Conservation (phyloP, 2,329 filamentous ascomycete species). For the Sporothrix phasma region DNA sequence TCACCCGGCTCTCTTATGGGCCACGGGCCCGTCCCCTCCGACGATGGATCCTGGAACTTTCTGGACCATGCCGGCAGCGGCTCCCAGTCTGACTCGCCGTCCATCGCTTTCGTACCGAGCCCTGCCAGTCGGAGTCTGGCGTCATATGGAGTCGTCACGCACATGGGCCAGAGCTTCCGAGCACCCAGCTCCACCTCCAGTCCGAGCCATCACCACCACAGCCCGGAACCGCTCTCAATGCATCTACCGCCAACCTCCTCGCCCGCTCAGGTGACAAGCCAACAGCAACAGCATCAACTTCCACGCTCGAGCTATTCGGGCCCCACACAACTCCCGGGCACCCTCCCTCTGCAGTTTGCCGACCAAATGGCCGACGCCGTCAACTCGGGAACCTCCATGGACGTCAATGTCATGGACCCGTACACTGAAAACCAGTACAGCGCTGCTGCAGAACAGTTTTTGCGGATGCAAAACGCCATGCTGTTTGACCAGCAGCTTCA, state of each 20-base stretch:
- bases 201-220: conserved; percentile 12
- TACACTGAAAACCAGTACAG: conserved; percentile 4
- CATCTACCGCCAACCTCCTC: conserved; percentile 31
- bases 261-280: conserved; percentile 18
- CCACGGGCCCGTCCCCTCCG: conserved; percentile 19
- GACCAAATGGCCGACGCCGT: neutral
- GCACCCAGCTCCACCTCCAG: conserved; percentile 27
- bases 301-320: neutral
- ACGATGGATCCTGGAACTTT: conserved; percentile 37
- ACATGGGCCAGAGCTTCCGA: conserved; percentile 22
- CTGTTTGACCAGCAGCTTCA: conserved; percentile 16
- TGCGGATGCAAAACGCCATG: neutral
- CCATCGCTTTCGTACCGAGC: conserved; percentile 37
- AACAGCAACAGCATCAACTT: neutral
- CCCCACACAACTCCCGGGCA: neutral
- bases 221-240: conserved; percentile 24
- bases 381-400: neutral
- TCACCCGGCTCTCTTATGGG: conserved; percentile 14
- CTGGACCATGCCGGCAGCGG: conserved; percentile 29
- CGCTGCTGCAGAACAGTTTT: neutral
- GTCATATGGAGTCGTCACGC: conserved; percentile 39
- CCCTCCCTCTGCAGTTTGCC: conserved; percentile 11
- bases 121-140: conserved; percentile 42
- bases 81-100: conserved; percentile 31
- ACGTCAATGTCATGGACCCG: neutral